Evolutionary conservation across 2,329 filamentous ascomycete species (phyloP), one percentile per base, ranked within the genome.

Genomic region (Fusarium solani-melongenae): DNA sequence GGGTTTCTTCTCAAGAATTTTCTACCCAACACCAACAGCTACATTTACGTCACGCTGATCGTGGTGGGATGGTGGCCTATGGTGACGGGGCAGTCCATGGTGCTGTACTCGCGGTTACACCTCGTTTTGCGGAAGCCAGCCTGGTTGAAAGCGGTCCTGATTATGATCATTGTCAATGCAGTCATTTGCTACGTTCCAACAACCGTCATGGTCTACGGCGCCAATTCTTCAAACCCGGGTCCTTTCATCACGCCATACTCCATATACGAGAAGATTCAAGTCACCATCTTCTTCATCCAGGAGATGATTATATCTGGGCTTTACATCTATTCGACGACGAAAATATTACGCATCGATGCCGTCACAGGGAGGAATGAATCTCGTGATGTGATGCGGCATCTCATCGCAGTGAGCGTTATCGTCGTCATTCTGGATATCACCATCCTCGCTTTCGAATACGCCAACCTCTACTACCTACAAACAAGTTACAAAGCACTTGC

Each of bases 31-130:
- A 38, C 51, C 2, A 33, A 53, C 1, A 62, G 58, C 12, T 75
- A 79, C 12, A 56, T 76, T 2, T 67, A 76, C n/a, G 74, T 74
- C 8, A 81, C 78, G 1, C 64, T 80, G 10, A 79, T 81, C 10
- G 68, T 80, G n/a, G 67, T 78, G 24, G 79, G 79, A 3, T 82
- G 81, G 79, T 78, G 75, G n/a, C 70, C 76, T 2, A 90, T 92
- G 88, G 85, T 92, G 0, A 90, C 89, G 0, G 90, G 90, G 0
- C 89, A 91, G 77, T 87, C 87, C 0, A 75, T 91, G 20, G 90
- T 92, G 2, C 82, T 92, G 1, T 92, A 90, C 80, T 92, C 89
- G 1, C 86, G 90, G 2, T 83, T 92, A 2, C 89, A 92, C 74
- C 84, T 92, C 4, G 85, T 92, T 17, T 82, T 89, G 15, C 85